Conservation (phyloP, 2,329 filamentous ascomycete species). For the Didymella exigua region DNA sequence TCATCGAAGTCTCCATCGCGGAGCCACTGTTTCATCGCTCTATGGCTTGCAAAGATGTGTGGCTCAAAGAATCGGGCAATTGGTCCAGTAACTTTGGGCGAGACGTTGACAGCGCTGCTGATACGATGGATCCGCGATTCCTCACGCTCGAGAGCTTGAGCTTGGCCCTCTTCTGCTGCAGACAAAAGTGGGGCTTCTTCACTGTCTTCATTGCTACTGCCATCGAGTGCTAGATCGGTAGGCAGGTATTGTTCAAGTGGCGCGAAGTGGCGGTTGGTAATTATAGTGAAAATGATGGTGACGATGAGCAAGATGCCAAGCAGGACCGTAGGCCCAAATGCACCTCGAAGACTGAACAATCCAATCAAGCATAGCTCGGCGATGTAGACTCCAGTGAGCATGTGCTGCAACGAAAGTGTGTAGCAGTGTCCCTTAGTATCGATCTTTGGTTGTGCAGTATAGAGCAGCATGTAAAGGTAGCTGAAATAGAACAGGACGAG, state of each 20-base stretch:
- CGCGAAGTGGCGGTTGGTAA: conserved; percentile 42
- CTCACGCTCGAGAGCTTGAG: conserved; percentile 23
- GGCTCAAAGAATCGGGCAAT: conserved; percentile 45
- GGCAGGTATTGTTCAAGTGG: conserved; percentile 46
- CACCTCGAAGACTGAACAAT: conserved; percentile 64
- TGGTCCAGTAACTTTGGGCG: conserved; percentile 33
- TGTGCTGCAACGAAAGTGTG: conserved; percentile 83
- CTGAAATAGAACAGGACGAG: conserved; percentile 83
- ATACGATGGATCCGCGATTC: conserved; percentile 37
- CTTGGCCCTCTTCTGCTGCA: conserved; percentile 40
- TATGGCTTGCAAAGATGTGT: conserved; percentile 43
- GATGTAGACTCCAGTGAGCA: conserved; percentile 83
- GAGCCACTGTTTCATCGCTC: conserved; percentile 44
- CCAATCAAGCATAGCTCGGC: conserved; percentile 83
- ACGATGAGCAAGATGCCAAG: conserved; percentile 38
- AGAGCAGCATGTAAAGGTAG: conserved; percentile 89
- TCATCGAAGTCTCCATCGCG: conserved; percentile 39
- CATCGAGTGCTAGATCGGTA: conserved; percentile 34
- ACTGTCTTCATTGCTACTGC: conserved; percentile 27
- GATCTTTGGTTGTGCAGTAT: conserved; percentile 79
- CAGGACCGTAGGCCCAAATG: conserved; percentile 43
- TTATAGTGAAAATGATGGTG: conserved; percentile 43
- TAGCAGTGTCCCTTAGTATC: conserved; percentile 90
- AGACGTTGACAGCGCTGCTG: conserved; percentile 31
- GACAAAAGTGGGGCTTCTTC: conserved; percentile 40